A percentile compares a stretch with the other conserved stretches of the same genome.
These are phyloP conservation scores for Eucalyptus paniculata DNA, from an alignment of 345 rosid species.

Conservation along the genomic window DNA sequence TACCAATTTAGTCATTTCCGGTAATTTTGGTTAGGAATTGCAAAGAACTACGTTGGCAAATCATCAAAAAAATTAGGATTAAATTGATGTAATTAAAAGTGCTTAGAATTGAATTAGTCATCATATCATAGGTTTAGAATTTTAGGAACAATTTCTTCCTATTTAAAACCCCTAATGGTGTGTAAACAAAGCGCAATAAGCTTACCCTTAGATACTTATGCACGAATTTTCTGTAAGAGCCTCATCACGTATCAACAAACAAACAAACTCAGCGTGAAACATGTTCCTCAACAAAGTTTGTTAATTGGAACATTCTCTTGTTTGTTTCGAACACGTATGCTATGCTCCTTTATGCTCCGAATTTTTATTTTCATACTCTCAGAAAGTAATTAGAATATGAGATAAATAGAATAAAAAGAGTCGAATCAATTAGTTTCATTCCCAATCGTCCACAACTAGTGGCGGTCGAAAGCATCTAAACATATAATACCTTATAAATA, in stretches of 20 bases:
- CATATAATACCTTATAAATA: neutral
- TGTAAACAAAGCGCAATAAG: neutral
- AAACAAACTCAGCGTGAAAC: neutral
- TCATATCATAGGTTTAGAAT: neutral
- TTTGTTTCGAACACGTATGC: neutral
- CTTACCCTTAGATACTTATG: neutral
- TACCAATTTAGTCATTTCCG: neutral
- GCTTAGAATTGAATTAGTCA: neutral
- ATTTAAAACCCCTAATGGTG: neutral
- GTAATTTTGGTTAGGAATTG: neutral
- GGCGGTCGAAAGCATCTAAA: neutral
- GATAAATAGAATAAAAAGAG: neutral
- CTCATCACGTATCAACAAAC: neutral
- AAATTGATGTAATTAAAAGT: no score
- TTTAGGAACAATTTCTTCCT: neutral
- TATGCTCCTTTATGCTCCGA: neutral
- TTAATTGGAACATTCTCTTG: neutral
- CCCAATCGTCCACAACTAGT: neutral
- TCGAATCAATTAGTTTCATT: neutral
- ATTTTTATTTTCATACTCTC: neutral
- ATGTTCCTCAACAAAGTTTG: neutral
- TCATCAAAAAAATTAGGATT: neutral
- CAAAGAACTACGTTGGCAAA: neutral
- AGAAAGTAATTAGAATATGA: neutral
- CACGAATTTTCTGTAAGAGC: neutral